phyloP scores from a whole-genome alignment of 2,329 filamentous ascomycete genomes.

The Fusarium sp. region DNA sequence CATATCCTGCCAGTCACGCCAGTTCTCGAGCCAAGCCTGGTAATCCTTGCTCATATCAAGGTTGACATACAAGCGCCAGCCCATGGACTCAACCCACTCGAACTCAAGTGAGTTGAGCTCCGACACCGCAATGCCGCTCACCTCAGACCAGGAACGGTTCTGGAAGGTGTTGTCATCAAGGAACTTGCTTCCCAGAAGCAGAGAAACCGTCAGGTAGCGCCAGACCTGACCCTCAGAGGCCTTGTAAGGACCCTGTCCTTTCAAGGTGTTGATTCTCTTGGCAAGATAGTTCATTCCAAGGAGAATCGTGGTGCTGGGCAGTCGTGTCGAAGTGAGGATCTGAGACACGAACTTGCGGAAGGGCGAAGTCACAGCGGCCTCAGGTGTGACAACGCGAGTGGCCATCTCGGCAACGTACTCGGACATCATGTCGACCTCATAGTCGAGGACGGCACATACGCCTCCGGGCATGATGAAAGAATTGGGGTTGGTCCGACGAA shows the following conservation, averaged over 20 bases:
- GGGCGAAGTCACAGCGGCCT: slow-evolving; percentile 70
- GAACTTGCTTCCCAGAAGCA: slow-evolving; percentile 94
- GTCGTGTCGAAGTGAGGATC: slow-evolving; percentile 88
- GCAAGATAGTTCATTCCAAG: slow-evolving; percentile 91
- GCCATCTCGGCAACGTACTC: slow-evolving; percentile 95
- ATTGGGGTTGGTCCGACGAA: slow-evolving; percentile 53
- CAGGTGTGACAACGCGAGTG: slow-evolving; percentile 67
- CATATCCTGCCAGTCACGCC: slow-evolving; percentile 67
- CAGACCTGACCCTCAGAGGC: slow-evolving; percentile 80
- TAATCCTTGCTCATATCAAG: slow-evolving; percentile 80
- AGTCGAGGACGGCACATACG: slow-evolving; percentile 93
- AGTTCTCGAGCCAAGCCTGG: slow-evolving; percentile 71
- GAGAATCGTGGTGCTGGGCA: slow-evolving; percentile 91
- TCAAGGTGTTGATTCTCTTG: slow-evolving; percentile 82
- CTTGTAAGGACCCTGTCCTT: slow-evolving; percentile 65
- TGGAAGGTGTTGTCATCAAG: slow-evolving; percentile 98
- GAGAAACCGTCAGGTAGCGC: slow-evolving; percentile 85
- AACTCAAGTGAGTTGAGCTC: slow-evolving; percentile 89
- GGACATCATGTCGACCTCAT: slow-evolving; percentile 96
- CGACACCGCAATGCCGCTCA: slow-evolving; percentile 86
- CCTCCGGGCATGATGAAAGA: slow-evolving; percentile 76
- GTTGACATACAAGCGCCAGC: slow-evolving; percentile 89
- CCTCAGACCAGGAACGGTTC: slow-evolving; percentile 96
- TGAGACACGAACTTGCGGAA: slow-evolving; percentile 94
- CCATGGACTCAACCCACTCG: slow-evolving; percentile 86